phyloP scores from a whole-genome alignment of 345 rosid species.

The Dipteronia dyeriana region DNA sequence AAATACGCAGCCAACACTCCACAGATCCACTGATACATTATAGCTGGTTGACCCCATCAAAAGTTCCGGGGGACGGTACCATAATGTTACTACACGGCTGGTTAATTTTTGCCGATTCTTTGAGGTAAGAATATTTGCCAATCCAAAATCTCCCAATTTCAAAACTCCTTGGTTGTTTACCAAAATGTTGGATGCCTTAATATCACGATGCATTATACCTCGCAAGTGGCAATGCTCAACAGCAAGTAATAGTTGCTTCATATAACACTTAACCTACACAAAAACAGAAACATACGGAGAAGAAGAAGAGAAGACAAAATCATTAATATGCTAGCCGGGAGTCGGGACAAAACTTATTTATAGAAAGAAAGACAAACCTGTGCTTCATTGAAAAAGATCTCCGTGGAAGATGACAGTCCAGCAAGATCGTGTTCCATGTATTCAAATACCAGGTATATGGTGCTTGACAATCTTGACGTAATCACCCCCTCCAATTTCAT shows the following conservation, averaged over 20 bases:
- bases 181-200: slow-evolving; percentile 70
- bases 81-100: slow-evolving; percentile 77
- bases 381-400: slow-evolving; percentile 57
- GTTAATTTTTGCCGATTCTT: slow-evolving; percentile 57
- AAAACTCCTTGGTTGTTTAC: slow-evolving; percentile 67
- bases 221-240: slow-evolving; percentile 75
- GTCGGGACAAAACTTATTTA: not conserved
- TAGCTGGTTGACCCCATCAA: slow-evolving; percentile 79
- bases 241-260: slow-evolving; percentile 68
- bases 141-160: slow-evolving; percentile 75
- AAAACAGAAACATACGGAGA: not conserved
- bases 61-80: slow-evolving; percentile 91
- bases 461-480: slow-evolving; percentile 61
- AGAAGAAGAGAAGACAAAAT: not conserved
- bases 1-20: slow-evolving; percentile 86
- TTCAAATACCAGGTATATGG: slow-evolving; percentile 75
- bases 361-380: slow-evolving; percentile 42
- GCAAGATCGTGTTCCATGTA: slow-evolving; percentile 90
- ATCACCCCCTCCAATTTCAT: slow-evolving; percentile 70
- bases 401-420: slow-evolving; percentile 56
- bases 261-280: slow-evolving; percentile 70
- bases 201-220: slow-evolving; percentile 76
- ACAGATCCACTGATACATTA: slow-evolving; percentile 64
- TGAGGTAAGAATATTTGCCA: slow-evolving; percentile 57
- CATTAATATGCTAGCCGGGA: too few relatives aligned